A percentile compares a stretch with the other conserved stretches of the same genome.
Conservation (phyloP, 2,329 filamentous ascomycete species). For the Stachybotrys elegans region DNA sequence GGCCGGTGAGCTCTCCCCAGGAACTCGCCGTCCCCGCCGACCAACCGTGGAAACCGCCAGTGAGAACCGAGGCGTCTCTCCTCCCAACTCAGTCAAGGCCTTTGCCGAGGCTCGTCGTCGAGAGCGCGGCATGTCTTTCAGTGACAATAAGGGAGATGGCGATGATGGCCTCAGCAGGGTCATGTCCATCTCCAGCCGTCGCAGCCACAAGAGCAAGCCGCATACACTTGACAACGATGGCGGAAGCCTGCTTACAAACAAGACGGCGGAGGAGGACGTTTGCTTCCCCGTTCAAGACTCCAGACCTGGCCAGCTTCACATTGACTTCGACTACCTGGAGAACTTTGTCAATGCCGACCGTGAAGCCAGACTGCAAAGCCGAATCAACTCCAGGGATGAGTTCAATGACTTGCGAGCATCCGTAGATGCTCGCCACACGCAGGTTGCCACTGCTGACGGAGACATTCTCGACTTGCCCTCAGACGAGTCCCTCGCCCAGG, state of each 20-base stretch:
- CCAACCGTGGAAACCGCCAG: conserved; percentile 51
- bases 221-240: conserved; percentile 58
- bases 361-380: conserved; percentile 43
- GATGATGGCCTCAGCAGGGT: conserved; percentile 60
- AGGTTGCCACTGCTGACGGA: conserved; percentile 48
- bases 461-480: conserved; percentile 52
- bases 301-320: conserved; percentile 68
- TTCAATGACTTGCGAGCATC: conserved; percentile 28
- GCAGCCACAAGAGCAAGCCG: conserved; percentile 52
- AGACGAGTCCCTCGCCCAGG: conserved; percentile 35
- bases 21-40: conserved; percentile 42
- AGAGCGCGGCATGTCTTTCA: conserved; percentile 64
- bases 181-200: conserved; percentile 62
- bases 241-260: conserved; percentile 58
- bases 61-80: conserved; percentile 68
- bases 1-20: conserved; percentile 47
- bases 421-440: conserved; percentile 20
- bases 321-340: conserved; percentile 91
- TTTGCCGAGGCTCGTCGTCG: conserved; percentile 88
- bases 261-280: conserved; percentile 78
- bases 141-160: conserved; percentile 37
- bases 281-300: conserved; percentile 75
- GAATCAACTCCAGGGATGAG: conserved; percentile 37
- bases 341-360: conserved; percentile 71
- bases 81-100: conserved; percentile 95